phyloP scores from a whole-genome alignment of 257 asterid genomes.

The Solanum acaule region DNA sequence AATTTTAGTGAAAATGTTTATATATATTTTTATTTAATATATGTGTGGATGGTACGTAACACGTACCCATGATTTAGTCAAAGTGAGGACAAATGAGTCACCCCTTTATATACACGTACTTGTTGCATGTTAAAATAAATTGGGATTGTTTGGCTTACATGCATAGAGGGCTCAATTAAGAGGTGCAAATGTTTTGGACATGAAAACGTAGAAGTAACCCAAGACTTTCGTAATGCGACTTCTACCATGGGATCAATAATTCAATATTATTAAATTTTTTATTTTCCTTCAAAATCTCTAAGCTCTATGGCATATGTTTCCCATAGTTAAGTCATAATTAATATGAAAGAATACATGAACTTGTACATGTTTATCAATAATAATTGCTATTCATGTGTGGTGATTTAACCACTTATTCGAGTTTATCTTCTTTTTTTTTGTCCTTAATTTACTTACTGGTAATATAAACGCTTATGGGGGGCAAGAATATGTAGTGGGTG shows the following conservation, averaged over 20 bases:
- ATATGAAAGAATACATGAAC: background rate
- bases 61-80: background rate
- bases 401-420: too few species aligned
- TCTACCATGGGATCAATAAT: background rate
- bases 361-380: background rate
- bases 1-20: too few species aligned
- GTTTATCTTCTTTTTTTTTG: too few species aligned
- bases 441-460: too few species aligned
- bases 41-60: too few species aligned
- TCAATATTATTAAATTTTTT: background rate
- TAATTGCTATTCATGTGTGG: too few species aligned
- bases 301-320: background rate
- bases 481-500: too few species aligned
- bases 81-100: background rate
- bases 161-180: background rate
- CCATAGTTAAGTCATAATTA: background rate
- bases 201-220: background rate
- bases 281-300: background rate
- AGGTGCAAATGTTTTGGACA: background rate
- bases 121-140: background rate
- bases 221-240: background rate
- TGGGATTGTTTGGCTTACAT: background rate
- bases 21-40: too few species aligned
- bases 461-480: too few species aligned
- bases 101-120: background rate